These are phyloP conservation scores for Dissophora globulifera DNA, from an alignment of 192 early-diverging fungal genomes.

Conservation along the genomic window DNA sequence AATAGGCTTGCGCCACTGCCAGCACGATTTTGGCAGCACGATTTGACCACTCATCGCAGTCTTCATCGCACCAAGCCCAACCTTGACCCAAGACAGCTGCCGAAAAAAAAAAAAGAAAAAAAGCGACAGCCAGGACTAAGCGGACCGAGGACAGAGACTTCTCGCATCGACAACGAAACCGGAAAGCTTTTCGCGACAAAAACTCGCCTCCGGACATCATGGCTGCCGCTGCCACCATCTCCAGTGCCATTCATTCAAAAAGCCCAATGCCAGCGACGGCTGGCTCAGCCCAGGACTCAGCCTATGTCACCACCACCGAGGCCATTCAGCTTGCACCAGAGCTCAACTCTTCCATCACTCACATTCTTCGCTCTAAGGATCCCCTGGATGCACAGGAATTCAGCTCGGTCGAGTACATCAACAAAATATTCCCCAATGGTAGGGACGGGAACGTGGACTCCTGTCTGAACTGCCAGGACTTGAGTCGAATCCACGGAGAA, in stretches of 20 bases:
- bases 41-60: not conserved
- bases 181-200: too few relatives aligned
- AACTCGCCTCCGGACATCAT: not conserved
- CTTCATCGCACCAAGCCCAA: not conserved
- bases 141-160: too few relatives aligned
- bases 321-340: conserved; percentile 61
- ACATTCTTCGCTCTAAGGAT: conserved; percentile 66
- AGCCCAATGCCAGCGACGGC: conserved; percentile 11
- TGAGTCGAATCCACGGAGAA: too few relatives aligned
- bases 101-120: too few relatives aligned
- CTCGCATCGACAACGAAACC: too few relatives aligned
- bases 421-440: conserved; percentile 84
- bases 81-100: too few relatives aligned
- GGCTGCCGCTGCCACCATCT: not conserved
- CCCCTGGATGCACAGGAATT: conserved; percentile 78
- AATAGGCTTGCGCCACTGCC: conserved; percentile 42
- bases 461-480: too few relatives aligned
- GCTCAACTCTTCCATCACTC: conserved; percentile 66
- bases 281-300: not conserved
- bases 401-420: conserved; percentile 80
- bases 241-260: not conserved
- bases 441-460: conserved; percentile 5
- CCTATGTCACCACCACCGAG: conserved; percentile 37
- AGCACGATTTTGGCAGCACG: not conserved
- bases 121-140: too few relatives aligned